Evolutionary conservation across 305 asterid species (phyloP), one percentile per base, ranked within the genome.

Genomic region (Fraxinus paxiana): DNA sequence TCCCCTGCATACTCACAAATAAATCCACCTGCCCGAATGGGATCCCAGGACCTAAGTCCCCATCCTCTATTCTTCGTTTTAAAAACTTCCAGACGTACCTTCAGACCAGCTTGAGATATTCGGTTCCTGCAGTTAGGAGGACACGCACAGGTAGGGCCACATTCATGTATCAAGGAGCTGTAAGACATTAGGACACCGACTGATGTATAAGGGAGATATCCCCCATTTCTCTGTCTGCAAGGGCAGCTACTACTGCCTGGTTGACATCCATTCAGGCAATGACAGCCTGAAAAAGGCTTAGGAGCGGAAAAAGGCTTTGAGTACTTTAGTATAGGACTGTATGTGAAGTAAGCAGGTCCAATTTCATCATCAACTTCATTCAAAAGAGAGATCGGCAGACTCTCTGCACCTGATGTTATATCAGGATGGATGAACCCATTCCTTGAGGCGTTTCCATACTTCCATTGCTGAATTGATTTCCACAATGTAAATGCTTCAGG

Each of bases 11-110:
- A 94, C 87, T 94, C 97, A 73, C 96, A 94, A 43, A 94, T 85
- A 86, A 93, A 94, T 31, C 90, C 87, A 48, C 98, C 98, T 2
- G 91, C 89, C 5, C 97, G 98, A 51, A 94, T 93, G 26, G 96
- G 94, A 80, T 94, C 97, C 97, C 95, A 94, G 1, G 98, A 94
- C 85, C 98, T 93, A 80, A 94, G 95, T 54, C 98, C 98, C 98
- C 98, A 94, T 20, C 98, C 98, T 85, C 86, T 87, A 81, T 90
- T 89, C 86, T 84, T 88, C 70, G 97, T 94, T 89, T 88, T 94
- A 51, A 94, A 94, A 86, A 94, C 98, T 87, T 94, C 98, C 35
- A 93, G 79, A 63, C 88, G 92, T 48, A 84, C 90, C 85, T 88
- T 94, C 61, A 89, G 67, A 37, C 97, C 96, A 4, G 92, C 86